Evolutionary conservation across 345 rosid genomes (phyloP), one percentile per base, ranked within the genome.

Genomic region (Bretschneidera sinensis): DNA sequence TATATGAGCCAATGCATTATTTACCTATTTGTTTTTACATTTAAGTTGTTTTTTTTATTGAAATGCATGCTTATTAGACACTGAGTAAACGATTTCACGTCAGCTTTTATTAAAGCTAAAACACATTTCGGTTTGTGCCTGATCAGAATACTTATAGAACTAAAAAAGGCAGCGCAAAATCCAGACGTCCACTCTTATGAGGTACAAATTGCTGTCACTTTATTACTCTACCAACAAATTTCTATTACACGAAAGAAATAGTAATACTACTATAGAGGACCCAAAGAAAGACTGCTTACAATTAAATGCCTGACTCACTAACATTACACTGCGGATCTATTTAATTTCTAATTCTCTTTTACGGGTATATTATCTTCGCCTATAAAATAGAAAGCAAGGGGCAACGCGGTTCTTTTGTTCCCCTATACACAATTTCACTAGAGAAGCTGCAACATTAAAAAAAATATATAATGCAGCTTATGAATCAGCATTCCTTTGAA

Each of bases 381-480:
- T 39, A 14, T 39, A 39, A 39, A 39, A 11, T n/a, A n/a, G 15
- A 7, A 14, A 39, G 16, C 33, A 39, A 21, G 64, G 54, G 62
- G 54, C 54, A 34, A 51, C 35, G 22, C 45, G 21, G 16, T 39
- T 14, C 45, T 39, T 13, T 14, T 52, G 23, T 25, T 24, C 22
- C 50, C 45, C 43, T 24, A 23, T 47, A 50, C 54, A 63, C 64
- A 24, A 51, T 51, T 28, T 21, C 19, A 16, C 43, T 21, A n/a
- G 19, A 24, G 28, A 54, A 57, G 52, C 75, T 69, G 67, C 69
- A 60, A 19, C 21, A 45, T 51, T 43, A 51, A 80, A 74, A 66
- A 71, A 51, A 80, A 74, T 63, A 71, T 13, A 60, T 24, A 53
- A 34, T 24, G 72, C 64, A 49, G 63, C 43, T 48, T 33, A 54